Percentiles rank a stretch among this genome's conserved stretches.
These are phyloP conservation scores for Phytophthora litchii DNA, from an alignment of 352 stramenopile species.

Conservation along the genomic window DNA sequence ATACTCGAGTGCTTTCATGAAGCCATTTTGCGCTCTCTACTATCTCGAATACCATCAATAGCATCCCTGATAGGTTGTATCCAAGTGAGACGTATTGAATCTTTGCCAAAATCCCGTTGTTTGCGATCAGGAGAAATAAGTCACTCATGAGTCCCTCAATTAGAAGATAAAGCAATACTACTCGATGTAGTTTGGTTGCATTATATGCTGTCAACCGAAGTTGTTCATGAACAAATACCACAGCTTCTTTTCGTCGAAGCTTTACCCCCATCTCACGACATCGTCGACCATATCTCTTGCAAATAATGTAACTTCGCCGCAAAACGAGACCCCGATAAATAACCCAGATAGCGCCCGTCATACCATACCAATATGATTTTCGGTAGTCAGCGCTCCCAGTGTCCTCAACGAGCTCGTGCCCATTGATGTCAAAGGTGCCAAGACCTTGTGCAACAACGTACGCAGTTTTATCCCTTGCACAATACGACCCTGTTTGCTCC, in stretches of 20 bases:
- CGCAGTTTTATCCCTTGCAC: constrained; percentile 7
- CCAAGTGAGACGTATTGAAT: constrained; percentile 30
- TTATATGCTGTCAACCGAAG: constrained; percentile 16
- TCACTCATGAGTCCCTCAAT: constrained; percentile 37
- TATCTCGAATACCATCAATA: constrained; percentile 36
- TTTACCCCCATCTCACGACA: constrained; percentile 13
- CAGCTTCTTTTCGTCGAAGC: constrained; percentile 15
- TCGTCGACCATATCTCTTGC: constrained; percentile 15
- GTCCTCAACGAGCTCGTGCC: constrained; percentile 8
- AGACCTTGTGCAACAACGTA: constrained; percentile 16
- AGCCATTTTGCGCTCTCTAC: constrained; percentile 24
- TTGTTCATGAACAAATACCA: constrained; percentile 34
- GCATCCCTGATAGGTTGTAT: constrained; percentile 33
- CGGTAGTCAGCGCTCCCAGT: constrained; percentile 8
- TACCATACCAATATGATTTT: constrained; percentile 28
- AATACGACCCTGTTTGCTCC: constrained; percentile 25
- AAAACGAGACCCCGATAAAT: constrained; percentile 28
- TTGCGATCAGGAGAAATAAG: constrained; percentile 36
- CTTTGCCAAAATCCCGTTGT: constrained; percentile 24
- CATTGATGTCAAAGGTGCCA: constrained; percentile 27
- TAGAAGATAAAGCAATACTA: constrained; percentile 29
- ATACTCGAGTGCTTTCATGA: neutral
- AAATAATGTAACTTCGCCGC: constrained; percentile 21
- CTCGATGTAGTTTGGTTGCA: constrained; percentile 19
- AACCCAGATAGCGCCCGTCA: constrained; percentile 14